Evolutionary conservation across 1,139 yeast genomes (phyloP), one percentile per base, ranked within the genome.

Genomic region (Yamadazyma spencermartinsiae): DNA sequence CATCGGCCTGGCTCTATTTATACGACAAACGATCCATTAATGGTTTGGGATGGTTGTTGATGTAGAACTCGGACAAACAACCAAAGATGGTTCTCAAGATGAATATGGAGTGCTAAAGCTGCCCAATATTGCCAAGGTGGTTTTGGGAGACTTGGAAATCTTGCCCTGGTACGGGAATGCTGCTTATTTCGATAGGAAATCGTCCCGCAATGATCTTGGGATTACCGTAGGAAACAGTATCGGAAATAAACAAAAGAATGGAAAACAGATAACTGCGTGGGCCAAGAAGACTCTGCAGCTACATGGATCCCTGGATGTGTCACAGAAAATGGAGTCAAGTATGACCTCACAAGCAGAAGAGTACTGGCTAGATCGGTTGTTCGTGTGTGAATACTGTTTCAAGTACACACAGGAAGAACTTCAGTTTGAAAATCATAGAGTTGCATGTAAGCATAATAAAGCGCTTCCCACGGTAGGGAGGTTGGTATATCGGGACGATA

Each of bases 151-250:
- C 32, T 73, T 71, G 49, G 76, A 76, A 46, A 81, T 87, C 46
- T 74, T 78, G 38, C 81, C 96, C 1, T 87, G 96, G 96, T 88
- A 85, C 57, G 94, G 95, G 1, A 84, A 85, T 51, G 78, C 86
- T 3, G 94, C 88, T 1, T 83, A 86, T 54, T 87, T 86, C 46
- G 54, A 51, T 48, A 49, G 38, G 15, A 25, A 19, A 19, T 30
- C 12, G 21, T 31, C 33, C 36, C 48, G 26, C 48, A 54, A 15
- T 46, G 52, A 34, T 31, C 37, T 28, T 24, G 43, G 33, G 32
- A 44, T 39, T 34, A 32, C 3, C 31, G 24, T 28, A 11, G 29
- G n/a, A 28, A 11, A 7, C n/a, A 11, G 26, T 12, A n/a, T n/a
- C n/a, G n/a, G n/a, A n/a, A n/a, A n/a, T n/a, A n/a, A n/a, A n/a